These are phyloP conservation scores for Linderniella brevidens DNA, from an alignment of 257 asterid genomes.

Conservation along the genomic window DNA sequence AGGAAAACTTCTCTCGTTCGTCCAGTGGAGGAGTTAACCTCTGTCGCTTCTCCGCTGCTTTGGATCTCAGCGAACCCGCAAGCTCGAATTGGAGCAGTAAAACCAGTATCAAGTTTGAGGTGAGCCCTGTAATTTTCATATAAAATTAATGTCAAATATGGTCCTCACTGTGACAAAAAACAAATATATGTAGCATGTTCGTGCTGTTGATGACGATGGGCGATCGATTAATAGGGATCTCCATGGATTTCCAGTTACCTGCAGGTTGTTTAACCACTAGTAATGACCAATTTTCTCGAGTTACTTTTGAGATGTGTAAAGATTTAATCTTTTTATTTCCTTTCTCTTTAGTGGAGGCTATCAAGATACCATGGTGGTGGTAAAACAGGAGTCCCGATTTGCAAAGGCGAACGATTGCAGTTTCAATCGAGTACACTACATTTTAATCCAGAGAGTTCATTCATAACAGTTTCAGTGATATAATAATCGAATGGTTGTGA, in stretches of 20 bases:
- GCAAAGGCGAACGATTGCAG: slow-evolving; percentile 61
- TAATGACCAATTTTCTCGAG: too few relatives aligned
- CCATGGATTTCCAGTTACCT: slow-evolving; percentile 88
- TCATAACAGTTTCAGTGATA: slow-evolving; percentile 5
- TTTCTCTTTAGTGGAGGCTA: slow-evolving; percentile 57
- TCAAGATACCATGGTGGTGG: slow-evolving; percentile 80
- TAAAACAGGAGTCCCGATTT: slow-evolving; percentile 83
- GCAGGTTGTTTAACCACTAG: slow-evolving; percentile 37
- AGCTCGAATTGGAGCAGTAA: slow-evolving; percentile 93
- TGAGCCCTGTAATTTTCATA: slow-evolving; percentile 14
- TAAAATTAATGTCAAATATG: background rate
- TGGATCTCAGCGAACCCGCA: slow-evolving; percentile 88
- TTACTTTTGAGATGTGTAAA: too few relatives aligned
- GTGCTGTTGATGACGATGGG: slow-evolving; percentile 75
- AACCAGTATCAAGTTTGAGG: slow-evolving; percentile 89
- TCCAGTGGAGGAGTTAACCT: slow-evolving; percentile 86
- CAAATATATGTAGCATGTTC: slow-evolving; percentile 48
- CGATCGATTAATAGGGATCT: slow-evolving; percentile 63
- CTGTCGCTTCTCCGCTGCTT: slow-evolving; percentile 71
- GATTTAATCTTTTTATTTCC: background rate
- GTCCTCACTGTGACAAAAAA: background rate
- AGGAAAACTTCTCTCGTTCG: slow-evolving; percentile 72
- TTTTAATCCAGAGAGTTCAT: slow-evolving; percentile 6
- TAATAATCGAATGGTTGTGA: slow-evolving; percentile 5
- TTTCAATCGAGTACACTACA: slow-evolving; percentile 69